Percentiles rank a stretch among this genome's conserved stretches.
Evolutionary conservation across 2,329 filamentous ascomycete genomes (phyloP).

Genomic region (Cladosporium sp.): DNA sequence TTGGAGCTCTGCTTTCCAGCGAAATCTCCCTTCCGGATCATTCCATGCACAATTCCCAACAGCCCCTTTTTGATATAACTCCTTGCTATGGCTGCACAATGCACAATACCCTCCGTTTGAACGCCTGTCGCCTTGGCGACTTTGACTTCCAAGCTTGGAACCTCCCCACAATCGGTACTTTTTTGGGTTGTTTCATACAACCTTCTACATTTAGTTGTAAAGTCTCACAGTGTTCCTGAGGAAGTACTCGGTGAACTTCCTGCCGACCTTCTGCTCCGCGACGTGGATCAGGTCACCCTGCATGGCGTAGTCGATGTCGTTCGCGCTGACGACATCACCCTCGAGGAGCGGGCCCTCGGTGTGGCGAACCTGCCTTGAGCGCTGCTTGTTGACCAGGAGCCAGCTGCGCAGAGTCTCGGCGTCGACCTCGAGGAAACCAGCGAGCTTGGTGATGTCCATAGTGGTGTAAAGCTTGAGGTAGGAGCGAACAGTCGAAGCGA

Average conservation of each 20-base stretch:
- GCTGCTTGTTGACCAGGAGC: constrained; percentile 97
- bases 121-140: neutral
- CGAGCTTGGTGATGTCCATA: constrained; percentile 97
- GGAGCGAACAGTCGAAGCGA: constrained; percentile 93
- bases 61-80: neutral
- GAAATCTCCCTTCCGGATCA: neutral
- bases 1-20: neutral
- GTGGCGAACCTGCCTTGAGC: constrained; percentile 94
- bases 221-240: constrained; percentile 92
- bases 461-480: constrained; percentile 99
- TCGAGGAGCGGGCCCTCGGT: constrained; percentile 84
- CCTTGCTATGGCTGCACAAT: neutral
- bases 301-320: constrained; percentile 94
- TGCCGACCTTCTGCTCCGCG: constrained; percentile 95
- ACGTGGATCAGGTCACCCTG: constrained; percentile 97
- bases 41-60: neutral
- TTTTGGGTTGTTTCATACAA: neutral
- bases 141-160: neutral
- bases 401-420: constrained; percentile 92
- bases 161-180: neutral
- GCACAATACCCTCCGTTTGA: neutral
- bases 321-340: constrained; percentile 86
- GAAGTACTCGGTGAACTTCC: constrained; percentile 98
- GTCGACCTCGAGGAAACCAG: constrained; percentile 93
- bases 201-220: constrained; percentile 48